These are phyloP conservation scores for Irpex rosettiformis DNA, from an alignment of 1,284 basidiomycete genomes.

Conservation along the genomic window DNA sequence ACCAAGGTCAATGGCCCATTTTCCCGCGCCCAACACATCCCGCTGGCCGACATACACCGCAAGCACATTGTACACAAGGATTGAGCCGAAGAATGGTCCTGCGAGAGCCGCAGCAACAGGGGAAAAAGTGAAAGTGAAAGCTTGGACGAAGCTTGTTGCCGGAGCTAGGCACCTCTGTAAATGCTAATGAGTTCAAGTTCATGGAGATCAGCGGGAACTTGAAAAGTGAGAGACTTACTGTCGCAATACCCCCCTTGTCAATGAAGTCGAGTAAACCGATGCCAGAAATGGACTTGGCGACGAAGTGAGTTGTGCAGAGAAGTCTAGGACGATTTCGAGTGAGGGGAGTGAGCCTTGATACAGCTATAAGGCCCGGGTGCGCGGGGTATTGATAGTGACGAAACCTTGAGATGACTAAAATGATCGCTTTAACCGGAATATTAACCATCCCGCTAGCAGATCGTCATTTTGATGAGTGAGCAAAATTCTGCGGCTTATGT, in stretches of 20 bases:
- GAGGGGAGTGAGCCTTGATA: slow-evolving; percentile 24
- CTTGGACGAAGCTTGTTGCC: slow-evolving; percentile 21
- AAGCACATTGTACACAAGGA: slow-evolving; percentile 27
- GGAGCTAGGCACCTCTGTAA: slow-evolving; percentile 21
- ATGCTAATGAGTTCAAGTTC: slow-evolving; percentile 9
- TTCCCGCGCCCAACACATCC: slow-evolving; percentile 16
- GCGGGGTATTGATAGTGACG: slow-evolving; percentile 31
- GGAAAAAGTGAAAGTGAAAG: slow-evolving; percentile 22
- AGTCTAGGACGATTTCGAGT: slow-evolving; percentile 19
- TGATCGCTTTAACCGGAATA: slow-evolving; percentile 30
- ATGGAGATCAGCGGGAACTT: slow-evolving; percentile 3
- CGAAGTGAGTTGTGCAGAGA: slow-evolving; percentile 27
- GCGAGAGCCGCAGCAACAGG: slow-evolving; percentile 22
- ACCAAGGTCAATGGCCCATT: slow-evolving; percentile 24
- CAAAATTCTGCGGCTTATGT: too few species aligned
- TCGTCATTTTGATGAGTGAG: neutral
- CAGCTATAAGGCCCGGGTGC: slow-evolving; percentile 30
- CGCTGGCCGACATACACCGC: slow-evolving; percentile 26
- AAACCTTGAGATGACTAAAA: slow-evolving; percentile 29
- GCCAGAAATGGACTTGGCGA: slow-evolving; percentile 32
- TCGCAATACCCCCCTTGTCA: slow-evolving; percentile 31
- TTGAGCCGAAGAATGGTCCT: slow-evolving; percentile 26
- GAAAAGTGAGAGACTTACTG: slow-evolving; percentile 18
- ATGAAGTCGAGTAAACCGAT: slow-evolving; percentile 33
- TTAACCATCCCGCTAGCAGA: slow-evolving; percentile 30